Base-by-base conservation (phyloP, 108 stramenopile genomes). In the Cyclotella cryptica region DNA sequence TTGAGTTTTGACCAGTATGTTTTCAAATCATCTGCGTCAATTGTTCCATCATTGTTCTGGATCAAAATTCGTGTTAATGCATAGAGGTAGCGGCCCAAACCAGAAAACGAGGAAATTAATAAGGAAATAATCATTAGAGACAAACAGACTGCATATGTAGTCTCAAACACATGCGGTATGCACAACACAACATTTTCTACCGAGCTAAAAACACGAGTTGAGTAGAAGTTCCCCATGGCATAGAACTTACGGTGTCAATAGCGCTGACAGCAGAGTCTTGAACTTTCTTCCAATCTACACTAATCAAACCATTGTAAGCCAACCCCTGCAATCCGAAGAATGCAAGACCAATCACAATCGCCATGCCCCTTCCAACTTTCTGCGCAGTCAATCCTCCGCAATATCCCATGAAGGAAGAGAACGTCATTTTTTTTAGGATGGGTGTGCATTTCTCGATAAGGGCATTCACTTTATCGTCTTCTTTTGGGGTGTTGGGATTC, bases 261-360 rank as follows among this genome's bases (percentile, higher is more conserved):
- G 69, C 83, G 55, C 88, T 85, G 26, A 82, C 85, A 19, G 84
- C 87, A 59, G 85, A 84, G 27, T 86, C 77, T 75, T 88, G 79
- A 41, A 96, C 80, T 70, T 93, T 91, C 46, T 85, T 82, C 97
- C 97, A 97, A 73, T 97, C 90, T 24, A 97, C 85, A 61, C 79
- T 83, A 77, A 97, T 86, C 65, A 90, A 93, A 28, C 96, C 97
- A 46, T 70, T 61, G 60, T 84, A 77, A 12, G 79, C 93, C 44
- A 88, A 70, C 1, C 83, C 78, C 77, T 97, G 95, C 18, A 85
- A 72, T 7, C 82, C 87, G 19, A 96, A 83, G 83, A 96, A 96
- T 29, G 83, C 86, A 28, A 92, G 19, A 7, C 97, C 97, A 21
- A 90, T 76, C 18, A 90, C 55, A 19, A 96, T 67, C 30, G 94